Base-by-base conservation (phyloP, 768 basidiomycete genomes). In the Kwoniella heveanensis region DNA sequence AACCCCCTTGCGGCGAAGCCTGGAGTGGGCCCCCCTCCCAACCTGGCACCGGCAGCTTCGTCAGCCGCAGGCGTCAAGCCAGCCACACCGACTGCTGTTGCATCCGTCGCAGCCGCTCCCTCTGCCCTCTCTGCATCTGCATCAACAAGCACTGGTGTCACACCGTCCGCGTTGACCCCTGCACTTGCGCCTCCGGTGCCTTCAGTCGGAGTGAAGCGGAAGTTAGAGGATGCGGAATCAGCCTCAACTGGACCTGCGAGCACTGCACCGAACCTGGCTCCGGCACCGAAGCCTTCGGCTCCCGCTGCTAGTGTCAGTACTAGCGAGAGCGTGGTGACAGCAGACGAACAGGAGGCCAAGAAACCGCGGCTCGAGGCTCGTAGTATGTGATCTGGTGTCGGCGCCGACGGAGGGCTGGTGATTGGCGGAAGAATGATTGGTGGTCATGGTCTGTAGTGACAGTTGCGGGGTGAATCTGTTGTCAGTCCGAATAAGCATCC, bases 311-410 rank as follows among this genome's bases (percentile, higher is more conserved):
- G 30, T 26, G 39, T 32, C 26, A 32, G n/a, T n/a, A n/a, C 13
- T 13, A 32, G 13, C 32, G 1, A 30, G 17, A 36, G 9, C 25
- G 29, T 25, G n/a, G 21, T 6, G 48, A 29, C 37, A 47, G 39
- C 8, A 17, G 19, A 44, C 39, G 70, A 67, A 26, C 52, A 60
- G 25, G 67, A 72, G 15, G 65, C 62, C 36, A 72, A 72, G 60
- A 69, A 68, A 56, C 67, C 71, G 29, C 62, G 68, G 36, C 26
- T 72, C 17, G 71, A 72, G 30, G 63, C 65, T 36, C 47, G 39
- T 3, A 47, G 54, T 26, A 62, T 57, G 21, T 64, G 26, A 36
- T 8, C 5, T 32, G 7, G 32, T 6, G 32, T 32, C 32, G 13
- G 32, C 13, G 32, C 13, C 32, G 5, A 32, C 13, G 32, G 13